Percentiles rank a stretch among this genome's conserved stretches.
These are phyloP conservation scores for Paralagenidium karlingii DNA, from an alignment of 352 stramenopile species.

Conservation along the genomic window DNA sequence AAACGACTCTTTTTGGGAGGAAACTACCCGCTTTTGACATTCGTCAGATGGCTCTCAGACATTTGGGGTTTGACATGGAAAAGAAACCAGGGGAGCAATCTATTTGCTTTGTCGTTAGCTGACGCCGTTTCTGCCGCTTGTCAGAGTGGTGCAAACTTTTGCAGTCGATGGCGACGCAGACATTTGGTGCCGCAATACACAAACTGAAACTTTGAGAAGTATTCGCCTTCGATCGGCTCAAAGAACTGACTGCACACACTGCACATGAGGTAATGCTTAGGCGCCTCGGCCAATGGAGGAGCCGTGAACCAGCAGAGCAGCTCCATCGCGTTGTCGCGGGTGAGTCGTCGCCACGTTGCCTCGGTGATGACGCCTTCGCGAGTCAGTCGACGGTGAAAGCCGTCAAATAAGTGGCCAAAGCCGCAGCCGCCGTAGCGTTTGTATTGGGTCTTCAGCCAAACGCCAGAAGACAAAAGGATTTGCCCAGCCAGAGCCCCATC, in stretches of 20 bases:
- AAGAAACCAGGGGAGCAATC: no score
- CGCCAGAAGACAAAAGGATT: conserved; percentile 47
- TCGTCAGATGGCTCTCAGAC: no score
- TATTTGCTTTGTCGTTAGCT: no score
- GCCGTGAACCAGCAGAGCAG: conserved; percentile 53
- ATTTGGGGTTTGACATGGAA: no score
- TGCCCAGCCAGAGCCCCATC: conserved; percentile 12
- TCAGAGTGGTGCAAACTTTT: no score
- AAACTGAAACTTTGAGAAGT: conserved; percentile 80
- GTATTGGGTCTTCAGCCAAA: conserved; percentile 59
- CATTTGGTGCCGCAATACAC: conserved; percentile 77
- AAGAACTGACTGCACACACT: conserved; percentile 61
- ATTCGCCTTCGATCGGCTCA: conserved; percentile 75
- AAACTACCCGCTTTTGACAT: no score
- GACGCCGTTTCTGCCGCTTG: no score
- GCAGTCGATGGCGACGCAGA: no score
- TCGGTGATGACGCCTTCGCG: conserved; percentile 12
- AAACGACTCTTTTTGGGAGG: no score
- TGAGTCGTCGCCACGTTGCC: conserved; percentile 27
- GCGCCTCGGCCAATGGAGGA: conserved; percentile 29
- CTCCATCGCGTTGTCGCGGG: conserved; percentile 20
- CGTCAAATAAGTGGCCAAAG: conserved; percentile 39
- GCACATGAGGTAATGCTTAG: conserved; percentile 64
- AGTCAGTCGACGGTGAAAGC: conserved; percentile 30
- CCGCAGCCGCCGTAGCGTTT: conserved; percentile 50